Evolutionary conservation across 1,284 basidiomycete species (phyloP), one percentile per base, ranked within the genome.

Genomic region (Exobasidium cylindrosporum): DNA sequence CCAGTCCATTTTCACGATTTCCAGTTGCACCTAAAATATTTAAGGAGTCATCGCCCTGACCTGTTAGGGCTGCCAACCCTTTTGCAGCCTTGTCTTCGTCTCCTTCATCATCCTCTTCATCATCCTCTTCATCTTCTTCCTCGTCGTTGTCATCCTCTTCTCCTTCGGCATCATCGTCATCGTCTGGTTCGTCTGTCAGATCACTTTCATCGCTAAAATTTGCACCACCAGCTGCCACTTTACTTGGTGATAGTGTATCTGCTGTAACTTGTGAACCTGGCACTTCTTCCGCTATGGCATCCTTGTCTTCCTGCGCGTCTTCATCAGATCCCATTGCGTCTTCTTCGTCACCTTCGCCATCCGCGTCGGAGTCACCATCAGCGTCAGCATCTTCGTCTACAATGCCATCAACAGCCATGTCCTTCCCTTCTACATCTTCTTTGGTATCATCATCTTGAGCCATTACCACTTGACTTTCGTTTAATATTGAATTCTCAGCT

Each of bases 201-300:
- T 74, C 73, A 63, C 73, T 74, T 49, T 73, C 72, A 56, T 65
- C 69, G 57, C 71, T 73, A 58, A 74, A 65, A 5, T 31, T 31
- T 7, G 24, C 29, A 26, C 47, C 47, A 50, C 47, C 47, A 50
- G 53, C 53, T 44, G 31, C 32, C 4, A 23, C 53, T 14, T 26
- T 55, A 44, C 26, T 50, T 13, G 47, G 26, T 4, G 21, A 28
- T 4, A 24, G 47, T 28, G 26, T 50, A 24, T 14, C 47, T 4
- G 21, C 47, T 50, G 47, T 26, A 24, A 14, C 47, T 4, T 50
- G 35, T 10, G 35, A 40, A 17, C 35, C 35, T 40, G 35, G 35
- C 35, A 40, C 21, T 24, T 50, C 47, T 4, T 50, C 26, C n/a
- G n/a, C 26, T 23, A 28, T 5, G 13, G n/a, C 47, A 3, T 50